Evolutionary conservation across 2,329 filamentous ascomycete genomes (phyloP).

Genomic region (Pyrenophora teres): DNA sequence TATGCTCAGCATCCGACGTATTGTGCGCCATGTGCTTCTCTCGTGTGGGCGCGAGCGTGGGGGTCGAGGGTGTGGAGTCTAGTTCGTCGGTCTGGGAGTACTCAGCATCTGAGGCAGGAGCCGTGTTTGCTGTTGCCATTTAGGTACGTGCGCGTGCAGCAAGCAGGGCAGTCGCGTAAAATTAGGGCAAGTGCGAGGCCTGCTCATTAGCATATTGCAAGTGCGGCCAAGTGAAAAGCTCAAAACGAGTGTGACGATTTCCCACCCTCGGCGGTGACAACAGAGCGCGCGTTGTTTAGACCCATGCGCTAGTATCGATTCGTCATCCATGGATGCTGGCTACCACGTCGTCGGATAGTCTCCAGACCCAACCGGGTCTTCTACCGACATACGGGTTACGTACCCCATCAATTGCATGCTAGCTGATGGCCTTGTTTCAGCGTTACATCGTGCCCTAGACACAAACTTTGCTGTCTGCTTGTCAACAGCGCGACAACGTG

Average conservation of each 20-base stretch:
- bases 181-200: slow-evolving; percentile 4
- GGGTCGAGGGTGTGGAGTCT: slow-evolving; percentile 24
- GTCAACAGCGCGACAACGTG: too few species aligned
- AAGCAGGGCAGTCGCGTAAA: slow-evolving; percentile 26
- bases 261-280: slow-evolving; percentile 23
- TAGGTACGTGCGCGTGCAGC: slow-evolving; percentile 21
- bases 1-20: slow-evolving; percentile 38
- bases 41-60: slow-evolving; percentile 15
- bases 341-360: slow-evolving; percentile 6
- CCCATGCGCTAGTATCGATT: slow-evolving; percentile 10
- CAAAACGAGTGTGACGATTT: slow-evolving; percentile 11
- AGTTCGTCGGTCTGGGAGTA: slow-evolving; percentile 28
- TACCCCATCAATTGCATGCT: neutral
- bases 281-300: slow-evolving; percentile 19
- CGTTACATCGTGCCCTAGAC: too few species aligned
- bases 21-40: slow-evolving; percentile 33
- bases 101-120: slow-evolving; percentile 32
- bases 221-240: slow-evolving; percentile 14
- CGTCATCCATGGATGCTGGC: neutral
- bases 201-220: slow-evolving; percentile 33
- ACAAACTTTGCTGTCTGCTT: too few species aligned
- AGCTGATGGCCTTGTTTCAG: too few species aligned
- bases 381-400: neutral
- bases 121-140: slow-evolving; percentile 31
- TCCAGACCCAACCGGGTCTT: slow-evolving; percentile 3